Evolutionary conservation across 2,329 filamentous ascomycete genomes (phyloP).

Genomic region (Aureobasidium pullulans): DNA sequence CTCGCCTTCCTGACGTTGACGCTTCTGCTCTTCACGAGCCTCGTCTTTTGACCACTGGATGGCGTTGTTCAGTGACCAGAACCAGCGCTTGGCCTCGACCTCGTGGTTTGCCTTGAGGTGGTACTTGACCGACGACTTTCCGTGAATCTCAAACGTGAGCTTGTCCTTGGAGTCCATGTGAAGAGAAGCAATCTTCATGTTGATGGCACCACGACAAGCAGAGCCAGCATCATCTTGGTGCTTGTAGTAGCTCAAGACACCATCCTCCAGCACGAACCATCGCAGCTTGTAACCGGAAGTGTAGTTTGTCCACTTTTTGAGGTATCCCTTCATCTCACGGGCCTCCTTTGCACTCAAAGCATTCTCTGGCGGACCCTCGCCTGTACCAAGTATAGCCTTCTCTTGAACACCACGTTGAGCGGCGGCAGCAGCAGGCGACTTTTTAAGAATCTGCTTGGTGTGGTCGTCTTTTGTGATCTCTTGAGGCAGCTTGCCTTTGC

Average conservation of each 20-base stretch:
- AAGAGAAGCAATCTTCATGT: conserved; percentile 92
- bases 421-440: conserved; percentile 85
- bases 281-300: conserved; percentile 92
- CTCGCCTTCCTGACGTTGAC: conserved; percentile 67
- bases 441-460: conserved; percentile 82
- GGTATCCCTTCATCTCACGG: conserved; percentile 94
- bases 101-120: conserved; percentile 96
- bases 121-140: conserved; percentile 98
- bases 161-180: conserved; percentile 98
- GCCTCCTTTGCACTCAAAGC: conserved; percentile 71
- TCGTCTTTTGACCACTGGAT: conserved; percentile 99
- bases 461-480: conserved; percentile 93
- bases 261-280: conserved; percentile 97
- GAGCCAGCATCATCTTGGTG: conserved; percentile 96
- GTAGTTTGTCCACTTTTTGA: conserved; percentile 99
- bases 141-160: conserved; percentile 93
- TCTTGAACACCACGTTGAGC: conserved; percentile 95
- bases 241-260: conserved; percentile 97
- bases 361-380: conserved; percentile 36
- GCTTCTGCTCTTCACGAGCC: conserved; percentile 78
- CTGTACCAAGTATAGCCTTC: conserved; percentile 70
- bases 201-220: conserved; percentile 94
- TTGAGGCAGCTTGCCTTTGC: conserved; percentile 90
- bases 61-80: conserved; percentile 97
- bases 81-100: conserved; percentile 97